Evolutionary conservation across 2,329 filamentous ascomycete genomes (phyloP), one percentile per base, ranked within the genome.

Genomic region (Ophiostoma himal-ulmi): DNA sequence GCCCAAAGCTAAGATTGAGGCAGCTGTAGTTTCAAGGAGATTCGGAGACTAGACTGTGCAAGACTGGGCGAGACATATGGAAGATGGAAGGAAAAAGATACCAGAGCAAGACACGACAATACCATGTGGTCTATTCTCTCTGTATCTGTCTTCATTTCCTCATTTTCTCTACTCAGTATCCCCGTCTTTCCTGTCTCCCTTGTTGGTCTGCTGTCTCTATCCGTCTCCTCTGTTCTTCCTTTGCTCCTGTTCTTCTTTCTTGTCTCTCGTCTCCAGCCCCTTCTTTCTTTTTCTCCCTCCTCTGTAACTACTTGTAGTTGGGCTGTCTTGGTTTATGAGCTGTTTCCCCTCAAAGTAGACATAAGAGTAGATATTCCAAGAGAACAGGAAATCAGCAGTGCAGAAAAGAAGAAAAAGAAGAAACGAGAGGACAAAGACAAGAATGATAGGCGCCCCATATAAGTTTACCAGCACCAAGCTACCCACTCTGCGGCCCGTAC

Each of bases 401-500:
- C 30, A 4, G 54, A 36, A 36, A 30, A 62, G 17, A 34, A 17
- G 57, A 62, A 30, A 62, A 62, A 62, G 17, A 34, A 17, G 57
- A 62, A 30, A 62, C 36, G 14, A 26, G 52, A 57, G 22, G 52
- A 57, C n/a, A 13, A 17, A 57, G 52, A 57, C 10, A 57, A 57
- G n/a, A 57, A 57, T 11, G 52, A 57, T 57, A 57, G 52, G 22
- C 52, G 57, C 57, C 57, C 26, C 26, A 34, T 62, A 39, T 65
- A 34, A 39, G 60, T 65, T 36, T 39, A 34, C 60, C 60, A 65
- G 30, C 36, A 37, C 36, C 34, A 13, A n/a, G 5, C 11, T 65
- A 34, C 39, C 60, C 60, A 65, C 60, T 65, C n/a, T 39, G 6
- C 60, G 60, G 60, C 60, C 60, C 60, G 60, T 39, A 39, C 60